A percentile compares a stretch with the other conserved stretches of the same genome.
Conservation (phyloP, 331 rosid species). For the Quercus tomentella region DNA sequence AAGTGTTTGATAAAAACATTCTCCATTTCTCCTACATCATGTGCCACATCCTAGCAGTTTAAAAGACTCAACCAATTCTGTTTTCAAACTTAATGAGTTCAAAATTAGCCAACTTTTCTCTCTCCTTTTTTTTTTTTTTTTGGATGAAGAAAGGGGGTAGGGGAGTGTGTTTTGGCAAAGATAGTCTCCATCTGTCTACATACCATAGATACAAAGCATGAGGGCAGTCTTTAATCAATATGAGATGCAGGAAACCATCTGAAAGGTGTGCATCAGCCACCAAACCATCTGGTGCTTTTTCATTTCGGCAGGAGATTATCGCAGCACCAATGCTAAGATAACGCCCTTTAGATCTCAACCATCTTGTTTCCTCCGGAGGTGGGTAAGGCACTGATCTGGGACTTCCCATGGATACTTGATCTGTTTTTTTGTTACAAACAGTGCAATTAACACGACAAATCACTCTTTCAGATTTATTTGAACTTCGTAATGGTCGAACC, state of each 20-base stretch:
- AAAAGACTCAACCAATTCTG: no score
- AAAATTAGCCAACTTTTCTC: no score
- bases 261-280: conserved; percentile 97
- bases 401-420: conserved; percentile 19
- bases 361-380: conserved; percentile 46
- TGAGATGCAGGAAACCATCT: conserved; percentile 88
- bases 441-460: conserved; percentile 72
- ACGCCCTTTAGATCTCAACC: conserved; percentile 75
- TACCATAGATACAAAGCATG: conserved; percentile 82
- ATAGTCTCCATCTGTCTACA: not conserved
- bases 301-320: conserved; percentile 79
- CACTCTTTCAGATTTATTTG: conserved; percentile 39
- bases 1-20: not conserved
- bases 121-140: no score
- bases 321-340: conserved; percentile 94
- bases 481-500: conserved; percentile 18
- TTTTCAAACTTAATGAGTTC: no score
- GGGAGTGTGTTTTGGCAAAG: not conserved
- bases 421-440: conserved; percentile 51
- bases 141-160: not conserved
- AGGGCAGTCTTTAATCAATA: conserved; percentile 75
- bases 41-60: no score
- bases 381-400: conserved; percentile 32
- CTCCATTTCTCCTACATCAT: not conserved
- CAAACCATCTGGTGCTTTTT: conserved; percentile 92